Conservation (phyloP, 1,139 yeast genomes). For the Geotrichum histeridarum region DNA sequence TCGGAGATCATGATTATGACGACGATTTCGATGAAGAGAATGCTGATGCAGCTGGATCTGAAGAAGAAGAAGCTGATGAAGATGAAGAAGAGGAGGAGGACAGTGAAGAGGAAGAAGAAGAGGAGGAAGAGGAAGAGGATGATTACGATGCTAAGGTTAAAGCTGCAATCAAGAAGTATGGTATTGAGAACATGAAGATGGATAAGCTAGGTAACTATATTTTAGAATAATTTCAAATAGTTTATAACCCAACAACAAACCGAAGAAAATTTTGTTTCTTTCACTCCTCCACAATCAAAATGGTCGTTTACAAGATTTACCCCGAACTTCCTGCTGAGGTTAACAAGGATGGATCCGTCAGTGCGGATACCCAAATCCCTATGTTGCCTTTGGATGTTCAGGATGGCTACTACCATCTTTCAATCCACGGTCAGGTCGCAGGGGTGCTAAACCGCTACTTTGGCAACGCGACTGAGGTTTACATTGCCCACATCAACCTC, state of each 20-base stretch:
- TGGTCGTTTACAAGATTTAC: slow-evolving; percentile 32
- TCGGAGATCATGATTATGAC: slow-evolving; percentile 39
- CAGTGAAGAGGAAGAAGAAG: slow-evolving; percentile 37
- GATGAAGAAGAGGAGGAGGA: slow-evolving; percentile 36
- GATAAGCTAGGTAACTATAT: slow-evolving; percentile 79
- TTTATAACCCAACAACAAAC: not conserved
- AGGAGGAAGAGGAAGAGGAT: slow-evolving; percentile 37
- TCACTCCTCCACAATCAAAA: not conserved
- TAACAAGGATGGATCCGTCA: slow-evolving; percentile 24
- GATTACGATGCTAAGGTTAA: slow-evolving; percentile 32
- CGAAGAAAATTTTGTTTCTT: not conserved
- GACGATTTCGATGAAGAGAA: slow-evolving; percentile 32
- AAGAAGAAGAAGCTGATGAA: slow-evolving; percentile 31
- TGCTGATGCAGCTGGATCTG: slow-evolving; percentile 28
- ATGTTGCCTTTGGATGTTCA: slow-evolving; percentile 29
- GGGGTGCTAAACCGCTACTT: slow-evolving; percentile 30
- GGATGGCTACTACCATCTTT: slow-evolving; percentile 34
- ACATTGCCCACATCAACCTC: slow-evolving; percentile 27
- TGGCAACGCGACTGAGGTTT: slow-evolving; percentile 23
- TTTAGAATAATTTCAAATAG: slow-evolving; percentile 39
- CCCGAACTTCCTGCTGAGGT: slow-evolving; percentile 30
- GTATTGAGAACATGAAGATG: slow-evolving; percentile 73
- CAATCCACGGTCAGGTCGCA: slow-evolving; percentile 28
- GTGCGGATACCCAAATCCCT: slow-evolving; percentile 27
- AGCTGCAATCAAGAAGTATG: slow-evolving; percentile 45